These are phyloP conservation scores for Oryza coarctata DNA, from an alignment of 176 grass and related monocot genomes.

Conservation along the genomic window DNA sequence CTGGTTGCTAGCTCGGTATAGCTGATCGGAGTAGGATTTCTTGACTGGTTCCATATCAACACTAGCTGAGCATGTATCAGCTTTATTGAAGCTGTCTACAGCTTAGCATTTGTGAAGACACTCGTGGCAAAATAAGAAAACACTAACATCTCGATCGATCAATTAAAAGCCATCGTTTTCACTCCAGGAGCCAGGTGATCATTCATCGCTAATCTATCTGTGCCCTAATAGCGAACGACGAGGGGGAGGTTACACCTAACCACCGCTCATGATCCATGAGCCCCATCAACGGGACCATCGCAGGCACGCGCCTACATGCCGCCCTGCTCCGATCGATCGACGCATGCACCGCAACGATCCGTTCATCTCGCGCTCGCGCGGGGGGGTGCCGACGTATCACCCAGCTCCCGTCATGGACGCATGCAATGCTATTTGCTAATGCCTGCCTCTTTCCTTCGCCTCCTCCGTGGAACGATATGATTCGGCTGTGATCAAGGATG, in stretches of 20 bases:
- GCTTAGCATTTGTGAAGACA: background rate
- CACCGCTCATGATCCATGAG: background rate
- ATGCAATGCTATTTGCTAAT: too few species aligned
- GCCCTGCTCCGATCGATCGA: constrained; percentile 19
- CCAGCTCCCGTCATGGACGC: too few species aligned
- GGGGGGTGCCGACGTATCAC: too few species aligned
- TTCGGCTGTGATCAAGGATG: constrained; percentile 7
- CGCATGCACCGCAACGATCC: constrained; percentile 7
- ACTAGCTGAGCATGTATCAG: background rate
- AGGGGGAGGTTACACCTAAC: constrained; percentile 30
- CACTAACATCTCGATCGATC: background rate
- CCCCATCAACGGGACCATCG: background rate
- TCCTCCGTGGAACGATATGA: background rate
- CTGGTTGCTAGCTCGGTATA: background rate
- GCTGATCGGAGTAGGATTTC: background rate
- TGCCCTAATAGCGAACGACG: background rate
- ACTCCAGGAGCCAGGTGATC: background rate
- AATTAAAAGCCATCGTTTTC: background rate
- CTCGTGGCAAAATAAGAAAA: background rate
- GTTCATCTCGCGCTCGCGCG: too few species aligned
- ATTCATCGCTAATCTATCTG: background rate
- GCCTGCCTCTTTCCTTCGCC: too few species aligned
- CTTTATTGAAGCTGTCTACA: background rate
- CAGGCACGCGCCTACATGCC: background rate
- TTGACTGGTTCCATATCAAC: background rate